Evolutionary conservation across 1,284 basidiomycete genomes (phyloP).

Genomic region (Moniliella sp.): DNA sequence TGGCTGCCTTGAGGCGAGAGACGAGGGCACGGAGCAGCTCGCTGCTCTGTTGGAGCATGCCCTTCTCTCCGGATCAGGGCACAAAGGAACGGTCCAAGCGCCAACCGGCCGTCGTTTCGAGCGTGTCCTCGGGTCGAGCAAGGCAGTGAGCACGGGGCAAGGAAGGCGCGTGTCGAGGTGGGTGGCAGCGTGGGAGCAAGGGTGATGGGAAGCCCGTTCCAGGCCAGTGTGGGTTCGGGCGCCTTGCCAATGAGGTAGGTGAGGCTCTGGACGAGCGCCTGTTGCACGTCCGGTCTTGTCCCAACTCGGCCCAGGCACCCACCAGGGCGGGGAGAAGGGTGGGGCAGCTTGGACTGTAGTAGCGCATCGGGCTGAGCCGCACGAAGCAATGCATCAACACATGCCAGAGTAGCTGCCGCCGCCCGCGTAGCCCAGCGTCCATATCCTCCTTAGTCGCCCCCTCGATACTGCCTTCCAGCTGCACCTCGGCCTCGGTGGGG

Average conservation of each 20-base stretch:
- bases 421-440: constrained; percentile 5
- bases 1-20: constrained; percentile 53
- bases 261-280: constrained; percentile 63
- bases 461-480: constrained; percentile 21
- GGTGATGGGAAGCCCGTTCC: constrained; percentile 49
- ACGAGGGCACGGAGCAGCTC: constrained; percentile 66
- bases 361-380: constrained; percentile 44
- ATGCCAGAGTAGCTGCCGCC: constrained; percentile 3
- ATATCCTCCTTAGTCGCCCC: not conserved
- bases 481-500: constrained; percentile 41
- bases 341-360: constrained; percentile 46
- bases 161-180: constrained; percentile 5
- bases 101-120: constrained; percentile 55
- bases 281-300: constrained; percentile 16
- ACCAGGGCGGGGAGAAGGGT: constrained; percentile 9
- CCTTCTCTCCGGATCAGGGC: constrained; percentile 63
- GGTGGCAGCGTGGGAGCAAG: constrained; percentile 51
- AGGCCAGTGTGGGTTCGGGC: constrained; percentile 36
- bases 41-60: constrained; percentile 57
- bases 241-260: constrained; percentile 72
- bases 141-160: constrained; percentile 17
- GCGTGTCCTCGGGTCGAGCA: constrained; percentile 12
- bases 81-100: constrained; percentile 78
- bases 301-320: constrained; percentile 6
- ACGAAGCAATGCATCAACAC: not conserved